Percentiles rank a stretch among this genome's conserved stretches.
Conservation (phyloP, 139 green algal species). For the Deuterostichococcus epilithicus region DNA sequence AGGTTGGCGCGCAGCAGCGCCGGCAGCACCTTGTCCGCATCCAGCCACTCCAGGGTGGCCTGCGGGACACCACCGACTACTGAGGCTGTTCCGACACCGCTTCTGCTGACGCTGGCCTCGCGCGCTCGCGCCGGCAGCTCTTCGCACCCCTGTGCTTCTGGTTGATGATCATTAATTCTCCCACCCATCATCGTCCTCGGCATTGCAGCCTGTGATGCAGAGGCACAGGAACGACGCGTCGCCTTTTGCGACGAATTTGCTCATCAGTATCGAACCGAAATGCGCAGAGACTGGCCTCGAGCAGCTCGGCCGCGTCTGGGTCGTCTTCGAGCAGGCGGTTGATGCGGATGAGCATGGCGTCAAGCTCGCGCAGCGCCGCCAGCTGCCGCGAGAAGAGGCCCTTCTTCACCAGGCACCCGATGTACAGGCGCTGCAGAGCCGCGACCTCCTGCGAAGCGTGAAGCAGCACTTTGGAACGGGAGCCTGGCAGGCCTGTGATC, state of each 20-base stretch:
- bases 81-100: not conserved
- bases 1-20: constrained; percentile 76
- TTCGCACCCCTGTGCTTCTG: no score
- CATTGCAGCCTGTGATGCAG: not conserved
- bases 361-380: constrained; percentile 39
- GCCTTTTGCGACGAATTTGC: no score
- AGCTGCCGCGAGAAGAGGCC: constrained; percentile 71
- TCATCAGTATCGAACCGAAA: no score
- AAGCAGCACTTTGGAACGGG: no score
- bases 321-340: not conserved
- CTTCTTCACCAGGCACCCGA: constrained; percentile 62
- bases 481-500: no score
- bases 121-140: no score
- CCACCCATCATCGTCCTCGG: not conserved
- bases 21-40: constrained; percentile 54
- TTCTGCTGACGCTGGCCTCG: no score
- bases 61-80: constrained; percentile 14
- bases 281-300: no score
- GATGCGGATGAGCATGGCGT: not conserved
- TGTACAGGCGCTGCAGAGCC: constrained; percentile 52
- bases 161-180: not conserved
- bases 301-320: not conserved
- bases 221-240: not conserved
- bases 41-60: constrained; percentile 59
- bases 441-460: no score